Conservation (phyloP, 2,329 filamentous ascomycete species). For the Epichloe elymi region DNA sequence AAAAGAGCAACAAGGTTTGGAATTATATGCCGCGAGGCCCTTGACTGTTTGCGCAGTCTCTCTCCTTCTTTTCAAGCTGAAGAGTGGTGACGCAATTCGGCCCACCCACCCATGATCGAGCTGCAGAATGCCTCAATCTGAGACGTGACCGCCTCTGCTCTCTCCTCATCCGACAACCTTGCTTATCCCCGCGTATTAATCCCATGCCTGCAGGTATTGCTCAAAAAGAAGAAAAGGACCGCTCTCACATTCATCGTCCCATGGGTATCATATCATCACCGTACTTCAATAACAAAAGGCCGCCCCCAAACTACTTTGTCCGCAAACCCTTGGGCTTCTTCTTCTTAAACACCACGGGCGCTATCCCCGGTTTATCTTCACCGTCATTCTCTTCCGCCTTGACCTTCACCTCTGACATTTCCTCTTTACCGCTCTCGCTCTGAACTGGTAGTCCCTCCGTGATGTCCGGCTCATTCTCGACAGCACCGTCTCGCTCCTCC, state of each 20-base stretch:
- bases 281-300: not conserved
- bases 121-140: not conserved
- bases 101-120: not conserved
- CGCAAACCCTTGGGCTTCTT: conserved; percentile 55
- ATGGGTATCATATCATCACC: conserved; percentile 4
- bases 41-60: not conserved
- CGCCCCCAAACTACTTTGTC: conserved; percentile 32
- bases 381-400: conserved; percentile 29
- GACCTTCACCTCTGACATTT: conserved; percentile 5
- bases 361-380: conserved; percentile 10
- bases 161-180: too few relatives aligned
- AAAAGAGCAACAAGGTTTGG: not conserved
- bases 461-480: not conserved
- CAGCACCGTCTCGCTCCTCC: conserved; percentile 8
- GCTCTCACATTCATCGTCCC: not conserved
- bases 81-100: not conserved
- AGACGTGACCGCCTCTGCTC: too few relatives aligned
- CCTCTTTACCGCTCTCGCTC: not conserved
- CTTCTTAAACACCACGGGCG: conserved; percentile 64
- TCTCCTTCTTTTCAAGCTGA: not conserved
- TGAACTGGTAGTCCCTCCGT: not conserved
- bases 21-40: not conserved
- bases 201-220: too few relatives aligned
- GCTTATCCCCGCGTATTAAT: too few relatives aligned
- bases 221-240: not conserved